Evolutionary conservation across 352 stramenopile species (phyloP).

Genomic region (Aphanomyces astaci): DNA sequence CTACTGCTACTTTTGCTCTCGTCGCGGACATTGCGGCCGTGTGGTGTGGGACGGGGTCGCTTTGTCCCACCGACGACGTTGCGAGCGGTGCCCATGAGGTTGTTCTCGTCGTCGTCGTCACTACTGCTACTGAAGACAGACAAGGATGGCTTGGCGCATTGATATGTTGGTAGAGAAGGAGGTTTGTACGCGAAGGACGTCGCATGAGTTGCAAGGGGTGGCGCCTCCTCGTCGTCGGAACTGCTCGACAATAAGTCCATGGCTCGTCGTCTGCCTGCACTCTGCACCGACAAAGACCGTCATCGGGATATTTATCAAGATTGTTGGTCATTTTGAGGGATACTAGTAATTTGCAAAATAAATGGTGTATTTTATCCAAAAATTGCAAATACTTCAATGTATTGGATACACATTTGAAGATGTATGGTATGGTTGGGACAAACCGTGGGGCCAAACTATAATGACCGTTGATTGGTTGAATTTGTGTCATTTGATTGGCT

Average conservation of each 20-base stretch:
- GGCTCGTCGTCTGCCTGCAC: neutral
- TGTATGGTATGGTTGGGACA: too few species aligned
- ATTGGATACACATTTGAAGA: too few species aligned
- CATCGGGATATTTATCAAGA: neutral
- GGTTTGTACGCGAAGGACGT: neutral
- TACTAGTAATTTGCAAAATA: too few species aligned
- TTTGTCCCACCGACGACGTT: neutral
- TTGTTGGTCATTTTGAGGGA: neutral
- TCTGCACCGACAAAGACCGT: neutral
- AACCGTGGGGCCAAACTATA: too few species aligned
- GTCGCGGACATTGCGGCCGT: too few species aligned
- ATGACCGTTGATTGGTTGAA: too few species aligned
- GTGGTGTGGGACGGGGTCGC: neutral
- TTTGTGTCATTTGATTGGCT: too few species aligned
- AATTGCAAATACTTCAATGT: too few species aligned
- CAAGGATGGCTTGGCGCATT: neutral
- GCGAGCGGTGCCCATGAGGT: neutral
- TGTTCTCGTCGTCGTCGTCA: conserved; percentile 1
- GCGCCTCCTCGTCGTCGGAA: neutral
- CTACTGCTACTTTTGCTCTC: neutral
- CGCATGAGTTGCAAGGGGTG: neutral
- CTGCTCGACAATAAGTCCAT: conserved; percentile 23
- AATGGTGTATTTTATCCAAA: too few species aligned
- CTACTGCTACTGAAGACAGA: neutral
- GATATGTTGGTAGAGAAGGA: neutral